Conservation (phyloP, 495 filamentous ascomycete species). For the Tetracladium marchalianum region DNA sequence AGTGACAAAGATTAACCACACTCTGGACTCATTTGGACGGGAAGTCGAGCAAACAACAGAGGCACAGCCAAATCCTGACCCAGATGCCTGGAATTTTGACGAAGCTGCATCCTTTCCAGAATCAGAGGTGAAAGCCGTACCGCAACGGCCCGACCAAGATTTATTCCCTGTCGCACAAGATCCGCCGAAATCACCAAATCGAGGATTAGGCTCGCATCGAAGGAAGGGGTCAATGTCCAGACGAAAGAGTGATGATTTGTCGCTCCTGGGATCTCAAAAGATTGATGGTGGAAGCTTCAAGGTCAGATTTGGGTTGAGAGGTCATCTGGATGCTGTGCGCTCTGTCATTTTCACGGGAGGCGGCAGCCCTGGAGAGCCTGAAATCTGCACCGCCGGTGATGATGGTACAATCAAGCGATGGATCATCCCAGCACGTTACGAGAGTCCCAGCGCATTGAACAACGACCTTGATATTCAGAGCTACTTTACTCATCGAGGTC, state of each 20-base stretch:
- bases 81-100: constrained; percentile 72
- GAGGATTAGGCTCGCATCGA: constrained; percentile 60
- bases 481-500: constrained; percentile 91
- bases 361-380: constrained; percentile 86
- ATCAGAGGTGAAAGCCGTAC: constrained; percentile 38
- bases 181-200: constrained; percentile 68
- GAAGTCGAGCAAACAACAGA: constrained; percentile 22
- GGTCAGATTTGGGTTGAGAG: constrained; percentile 81
- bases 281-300: constrained; percentile 69
- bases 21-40: constrained; percentile 44
- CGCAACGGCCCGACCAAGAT: constrained; percentile 69
- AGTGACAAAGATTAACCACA: constrained; percentile 44
- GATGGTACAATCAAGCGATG: constrained; percentile 94
- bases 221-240: constrained; percentile 71
- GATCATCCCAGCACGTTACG: constrained; percentile 77
- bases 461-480: constrained; percentile 83
- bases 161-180: constrained; percentile 77
- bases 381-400: constrained; percentile 93
- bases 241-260: constrained; percentile 45
- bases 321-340: constrained; percentile 87
- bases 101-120: constrained; percentile 49
- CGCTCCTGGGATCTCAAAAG: constrained; percentile 34
- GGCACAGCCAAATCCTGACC: constrained; percentile 11
- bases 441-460: constrained; percentile 45
- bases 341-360: constrained; percentile 94